Conservation (phyloP, 306 rosid genomes). For the Quercus parvula region DNA sequence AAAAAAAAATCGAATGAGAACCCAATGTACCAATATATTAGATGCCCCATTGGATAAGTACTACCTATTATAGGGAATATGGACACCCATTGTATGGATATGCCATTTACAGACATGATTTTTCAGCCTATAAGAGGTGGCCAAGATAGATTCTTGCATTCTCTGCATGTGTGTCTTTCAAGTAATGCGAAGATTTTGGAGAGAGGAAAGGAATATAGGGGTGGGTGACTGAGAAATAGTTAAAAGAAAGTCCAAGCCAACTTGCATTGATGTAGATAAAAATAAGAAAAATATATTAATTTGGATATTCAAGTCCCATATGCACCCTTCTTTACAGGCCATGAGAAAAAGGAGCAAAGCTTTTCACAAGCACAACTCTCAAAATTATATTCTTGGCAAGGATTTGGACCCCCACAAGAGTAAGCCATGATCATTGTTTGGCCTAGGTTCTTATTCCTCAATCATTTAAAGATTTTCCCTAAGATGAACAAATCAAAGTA, state of each 20-base stretch:
- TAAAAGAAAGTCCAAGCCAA: constrained; percentile 21
- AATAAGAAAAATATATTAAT: constrained; percentile 2
- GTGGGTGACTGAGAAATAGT: constrained; percentile 12
- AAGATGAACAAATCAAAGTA: constrained; percentile 19
- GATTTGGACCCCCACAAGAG: constrained; percentile 27
- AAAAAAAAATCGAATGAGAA: too few species aligned
- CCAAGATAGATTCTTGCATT: too few species aligned
- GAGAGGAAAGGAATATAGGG: constrained; percentile 24
- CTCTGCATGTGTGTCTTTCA: background rate
- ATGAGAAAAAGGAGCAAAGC: constrained; percentile 39
- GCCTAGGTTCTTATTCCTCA: constrained; percentile 47
- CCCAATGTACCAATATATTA: too few species aligned
- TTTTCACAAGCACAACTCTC: constrained; percentile 33
- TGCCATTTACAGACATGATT: too few species aligned
- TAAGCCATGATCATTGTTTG: constrained; percentile 20
- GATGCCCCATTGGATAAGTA: too few species aligned
- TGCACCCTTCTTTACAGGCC: constrained; percentile 26
- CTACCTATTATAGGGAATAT: too few species aligned
- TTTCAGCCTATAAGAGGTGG: too few species aligned
- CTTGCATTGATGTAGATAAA: constrained; percentile 13
- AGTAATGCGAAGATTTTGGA: background rate
- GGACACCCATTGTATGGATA: too few species aligned
- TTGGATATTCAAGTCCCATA: constrained; percentile 43
- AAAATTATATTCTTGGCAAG: constrained; percentile 25
- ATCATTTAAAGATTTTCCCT: constrained; percentile 31